Conservation (phyloP, 768 basidiomycete species). For the Leccinum obscurum region DNA sequence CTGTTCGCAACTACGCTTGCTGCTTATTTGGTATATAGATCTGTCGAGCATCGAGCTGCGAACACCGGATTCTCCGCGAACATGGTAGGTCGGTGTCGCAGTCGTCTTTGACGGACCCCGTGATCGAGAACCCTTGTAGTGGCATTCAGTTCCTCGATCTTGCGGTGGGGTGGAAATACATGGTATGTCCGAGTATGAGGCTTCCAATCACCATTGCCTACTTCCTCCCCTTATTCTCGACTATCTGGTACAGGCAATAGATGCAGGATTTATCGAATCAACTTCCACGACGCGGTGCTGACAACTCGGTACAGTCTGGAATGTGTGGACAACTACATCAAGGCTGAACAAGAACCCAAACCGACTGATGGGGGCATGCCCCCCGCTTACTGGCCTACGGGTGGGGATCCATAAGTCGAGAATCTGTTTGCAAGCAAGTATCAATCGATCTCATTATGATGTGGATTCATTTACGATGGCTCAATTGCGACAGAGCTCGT, state of each 20-base stretch:
- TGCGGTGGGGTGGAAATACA: conserved; percentile 52
- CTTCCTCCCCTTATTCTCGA: not conserved
- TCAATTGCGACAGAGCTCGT: conserved; percentile 2
- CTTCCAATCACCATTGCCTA: conserved; percentile 37
- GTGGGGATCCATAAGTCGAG: conserved; percentile 5
- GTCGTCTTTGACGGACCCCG: not conserved
- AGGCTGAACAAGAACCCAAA: conserved; percentile 1
- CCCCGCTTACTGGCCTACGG: conserved; percentile 5
- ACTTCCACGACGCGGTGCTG: not conserved
- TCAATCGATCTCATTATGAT: not conserved
- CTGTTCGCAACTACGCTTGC: not conserved
- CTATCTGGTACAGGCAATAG: conserved; percentile 1
- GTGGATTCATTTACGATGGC: not conserved
- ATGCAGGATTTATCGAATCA: not conserved
- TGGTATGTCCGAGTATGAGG: conserved; percentile 40
- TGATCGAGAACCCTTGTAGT: conserved; percentile 32
- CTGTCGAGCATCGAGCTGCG: conserved; percentile 1
- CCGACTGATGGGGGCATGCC: not conserved
- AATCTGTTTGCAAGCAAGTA: conserved; percentile 6
- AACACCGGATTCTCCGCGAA: conserved; percentile 41
- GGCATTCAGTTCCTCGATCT: conserved; percentile 54
- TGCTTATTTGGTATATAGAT: conserved; percentile 6
- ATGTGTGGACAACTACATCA: not conserved
- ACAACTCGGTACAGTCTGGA: conserved; percentile 2
- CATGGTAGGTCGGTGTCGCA: conserved; percentile 38